Evolutionary conservation across 139 green algal species (phyloP), one percentile per base, ranked within the genome.

Genomic region (Chlorella sp.): DNA sequence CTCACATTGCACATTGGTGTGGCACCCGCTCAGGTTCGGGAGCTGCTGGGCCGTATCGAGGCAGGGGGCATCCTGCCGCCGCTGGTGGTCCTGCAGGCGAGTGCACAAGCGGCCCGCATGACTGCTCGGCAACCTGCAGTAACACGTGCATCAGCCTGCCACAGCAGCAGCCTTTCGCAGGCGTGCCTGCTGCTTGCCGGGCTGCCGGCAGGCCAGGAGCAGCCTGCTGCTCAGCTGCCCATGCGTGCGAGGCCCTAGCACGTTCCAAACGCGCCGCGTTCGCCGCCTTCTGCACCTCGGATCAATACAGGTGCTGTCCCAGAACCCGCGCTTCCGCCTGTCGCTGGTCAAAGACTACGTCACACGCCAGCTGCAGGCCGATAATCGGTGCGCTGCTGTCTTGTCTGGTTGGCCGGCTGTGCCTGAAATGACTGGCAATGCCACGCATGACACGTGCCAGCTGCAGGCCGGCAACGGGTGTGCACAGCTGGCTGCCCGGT

Each of bases 41-140:
- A 96, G 89, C 90, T 98, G 64, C 83, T 99, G 78, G 70, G 77
- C 9, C 89, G 93, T 73, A 92, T 99, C 30, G 96, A 99, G 91
- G 83, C 77, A 2, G 90, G 93, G 17, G 85, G 65, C 30, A 87
- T 98, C 69, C 89, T 99, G 82, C 95, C 97, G 4, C 96, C 97
- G 7, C 88, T 99, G 64, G 89, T 98, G 81, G 96, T 99, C 67
- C 88, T 99, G 85, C 93, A 97, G 51, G 51, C 24, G 11, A 60
- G 51, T n/a, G n/a, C n/a, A n/a, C n/a, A n/a, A n/a, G n/a, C n/a
- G n/a, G n/a, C n/a, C n/a, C n/a, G n/a, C n/a, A n/a, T n/a, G n/a
- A n/a, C n/a, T n/a, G n/a, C n/a, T n/a, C n/a, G n/a, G n/a, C n/a
- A n/a, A n/a, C n/a, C n/a, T n/a, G n/a, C n/a, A n/a, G n/a, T n/a